Base-by-base conservation (phyloP, 1,139 yeast genomes). In the Yamadazyma pseudoaaseri region DNA sequence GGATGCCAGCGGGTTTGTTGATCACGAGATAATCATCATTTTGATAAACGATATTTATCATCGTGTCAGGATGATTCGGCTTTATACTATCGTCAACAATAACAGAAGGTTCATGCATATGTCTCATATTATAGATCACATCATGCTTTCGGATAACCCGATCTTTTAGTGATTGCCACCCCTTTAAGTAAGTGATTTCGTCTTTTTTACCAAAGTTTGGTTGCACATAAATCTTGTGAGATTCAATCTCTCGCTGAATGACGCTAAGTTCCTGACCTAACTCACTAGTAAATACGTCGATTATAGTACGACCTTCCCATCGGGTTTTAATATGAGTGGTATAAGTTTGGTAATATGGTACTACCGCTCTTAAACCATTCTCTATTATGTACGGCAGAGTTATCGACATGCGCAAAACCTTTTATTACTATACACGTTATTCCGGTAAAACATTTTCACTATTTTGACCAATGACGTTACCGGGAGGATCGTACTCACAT, bases 1-100 rank as follows among this genome's bases (percentile, higher is more conserved):
- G 94, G 1, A 85, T 62, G 0, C 95, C 95, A 7, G 76, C 62
- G 0, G 95, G 95, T 49, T 86, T 86, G 52, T 81, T 70, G 2
- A 85, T 66, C 13, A 86, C 86, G 3, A 86, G 39, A 2, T 77
- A 34, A 4, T 72, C 63, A 2, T 64, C 67, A 47, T 72, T 70
- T 39, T 77, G 73, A 46, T 52, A 60, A 0, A 83, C 49, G 0
- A 79, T 60, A 14, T 69, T 62, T 4, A 80, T 43, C 5, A 30
- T 26, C 5, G 49, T 46, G 16, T 29, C 22, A 1, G 16, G 10
- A 26, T 42, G 49, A 27, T 37, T 38, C 6, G 39, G 32, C 9
- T n/a, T 13, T 3, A 37, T 33, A 15, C 37, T 39, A 30, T 47
- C 38, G 45, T 62, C 64, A 16, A 52, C 50, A 4, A 64, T 58